Conservation (phyloP, 768 basidiomycete genomes). For the Amanita muscaria region DNA sequence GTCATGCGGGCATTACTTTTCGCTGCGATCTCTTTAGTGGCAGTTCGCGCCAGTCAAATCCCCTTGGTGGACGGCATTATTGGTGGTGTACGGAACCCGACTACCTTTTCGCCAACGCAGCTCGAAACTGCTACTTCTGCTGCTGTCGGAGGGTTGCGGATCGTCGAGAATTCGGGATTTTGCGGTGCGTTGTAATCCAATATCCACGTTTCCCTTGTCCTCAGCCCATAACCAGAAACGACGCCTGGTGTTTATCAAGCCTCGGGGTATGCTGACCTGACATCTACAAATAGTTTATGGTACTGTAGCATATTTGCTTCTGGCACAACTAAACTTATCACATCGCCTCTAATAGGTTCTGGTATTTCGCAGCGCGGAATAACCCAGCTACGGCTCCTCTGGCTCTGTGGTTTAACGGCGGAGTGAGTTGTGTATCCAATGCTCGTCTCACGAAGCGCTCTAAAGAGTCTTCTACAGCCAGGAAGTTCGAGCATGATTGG, state of each 20-base stretch:
- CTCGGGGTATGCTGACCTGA: slow-evolving; percentile 56
- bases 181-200: slow-evolving; percentile 32
- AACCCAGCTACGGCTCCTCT: slow-evolving; percentile 55
- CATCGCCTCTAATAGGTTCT: slow-evolving; percentile 36
- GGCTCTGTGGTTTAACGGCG: slow-evolving; percentile 60
- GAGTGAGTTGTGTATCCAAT: slow-evolving; percentile 24
- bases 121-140: slow-evolving; percentile 20
- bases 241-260: slow-evolving; percentile 54
- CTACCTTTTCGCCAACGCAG: slow-evolving; percentile 14
- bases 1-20: background rate
- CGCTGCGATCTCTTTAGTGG: background rate
- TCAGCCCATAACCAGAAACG: slow-evolving; percentile 32
- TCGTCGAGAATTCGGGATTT: slow-evolving; percentile 51
- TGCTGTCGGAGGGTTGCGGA: slow-evolving; percentile 44
- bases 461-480: slow-evolving; percentile 24
- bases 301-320: slow-evolving; percentile 16
- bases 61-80: slow-evolving; percentile 41
- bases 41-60: slow-evolving; percentile 29
- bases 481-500: slow-evolving; percentile 53
- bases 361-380: slow-evolving; percentile 60
- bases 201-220: background rate
- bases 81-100: slow-evolving; percentile 32
- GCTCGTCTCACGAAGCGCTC: background rate
- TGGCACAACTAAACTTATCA: too few species aligned
- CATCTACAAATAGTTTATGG: slow-evolving; percentile 51